Conservation (phyloP, 2,329 filamentous ascomycete species). For the Penicillium verrucosum region DNA sequence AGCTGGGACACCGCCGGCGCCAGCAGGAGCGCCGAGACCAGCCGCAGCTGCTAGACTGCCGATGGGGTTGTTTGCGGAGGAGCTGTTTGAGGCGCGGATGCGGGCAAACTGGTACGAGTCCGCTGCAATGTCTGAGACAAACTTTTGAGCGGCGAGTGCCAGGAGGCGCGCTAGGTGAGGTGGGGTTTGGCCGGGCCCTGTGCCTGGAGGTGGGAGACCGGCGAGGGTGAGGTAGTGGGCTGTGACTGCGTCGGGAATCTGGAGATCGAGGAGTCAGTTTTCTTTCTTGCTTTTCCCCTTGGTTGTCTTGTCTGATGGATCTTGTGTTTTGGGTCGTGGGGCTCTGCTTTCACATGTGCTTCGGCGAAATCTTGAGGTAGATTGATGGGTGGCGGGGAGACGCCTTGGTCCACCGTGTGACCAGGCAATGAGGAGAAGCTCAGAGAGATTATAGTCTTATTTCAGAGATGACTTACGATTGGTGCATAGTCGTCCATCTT, state of each 20-base stretch:
- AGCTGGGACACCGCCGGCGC: constrained; percentile 52
- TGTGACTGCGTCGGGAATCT: constrained; percentile 97
- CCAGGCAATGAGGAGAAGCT: constrained; percentile 1
- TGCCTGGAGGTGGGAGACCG: constrained; percentile 80
- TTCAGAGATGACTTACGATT: constrained; percentile 62
- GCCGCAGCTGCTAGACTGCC: constrained; percentile 71
- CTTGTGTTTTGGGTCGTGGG: background rate
- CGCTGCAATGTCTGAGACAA: constrained; percentile 94
- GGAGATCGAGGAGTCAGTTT: constrained; percentile 12
- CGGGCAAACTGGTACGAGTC: constrained; percentile 98
- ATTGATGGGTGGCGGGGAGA: background rate
- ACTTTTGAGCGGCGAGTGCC: constrained; percentile 97
- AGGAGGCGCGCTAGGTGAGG: constrained; percentile 87
- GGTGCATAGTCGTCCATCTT: constrained; percentile 99
- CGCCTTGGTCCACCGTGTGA: background rate
- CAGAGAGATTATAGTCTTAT: background rate
- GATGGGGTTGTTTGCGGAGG: constrained; percentile 85
- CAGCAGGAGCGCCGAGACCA: constrained; percentile 53
- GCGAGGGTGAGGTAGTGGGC: constrained; percentile 97
- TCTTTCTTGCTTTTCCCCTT: background rate
- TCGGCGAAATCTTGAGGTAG: background rate
- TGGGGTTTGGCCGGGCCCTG: constrained; percentile 73
- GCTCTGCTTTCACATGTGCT: background rate
- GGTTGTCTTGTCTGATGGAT: background rate
- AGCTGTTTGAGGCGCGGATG: constrained; percentile 87